Evolutionary conservation across 2,329 filamentous ascomycete species (phyloP), one percentile per base, ranked within the genome.

Genomic region (Cladosporium sp.): DNA sequence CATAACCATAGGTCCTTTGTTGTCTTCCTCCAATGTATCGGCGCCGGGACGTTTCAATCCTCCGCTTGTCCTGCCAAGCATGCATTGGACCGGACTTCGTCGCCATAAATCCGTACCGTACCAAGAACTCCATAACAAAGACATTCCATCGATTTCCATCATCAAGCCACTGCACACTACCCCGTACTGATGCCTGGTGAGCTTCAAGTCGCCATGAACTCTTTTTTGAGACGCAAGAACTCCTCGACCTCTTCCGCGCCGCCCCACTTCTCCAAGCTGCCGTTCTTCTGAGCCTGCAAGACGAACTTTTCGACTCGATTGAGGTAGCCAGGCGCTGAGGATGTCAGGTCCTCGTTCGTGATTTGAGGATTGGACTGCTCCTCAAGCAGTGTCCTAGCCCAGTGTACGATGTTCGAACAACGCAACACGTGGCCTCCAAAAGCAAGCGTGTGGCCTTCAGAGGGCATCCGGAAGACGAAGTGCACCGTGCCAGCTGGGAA

Each of bases 361-460:
- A 82, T 79, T 43, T 79, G 78, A 67, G 76, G 75, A 49, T 79
- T 75, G 21, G 78, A 72, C 1, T 78, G 77, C 67, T 79, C 78
- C 61, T 80, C 78, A 63, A 82, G 77, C 53, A 83, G 71, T 58
- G 79, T 81, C 71, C 79, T 77, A 14, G 81, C 74, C 76, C 82
- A 81, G 61, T 79, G 71, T 11, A 80, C 76, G 14, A 76, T 73
- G 59, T 72, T 74, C n/a, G 72, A 74, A 66, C 73, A 75, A 28
- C 74, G 69, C 36, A 76, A 62, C 5, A 75, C 67, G 48, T 76
- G 74, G 8, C 74, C 74, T 18, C 74, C 74, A 60, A 76, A 76
- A 6, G 74, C 72, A 30, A 76, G 69, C 30, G 72, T 76, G 68
- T 73, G 68, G 30, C 74, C 73, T 16, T 63, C 71, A 10, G 68